Evolutionary conservation across 768 basidiomycete genomes (phyloP), one percentile per base, ranked within the genome.

Genomic region (Leccinum broughii): DNA sequence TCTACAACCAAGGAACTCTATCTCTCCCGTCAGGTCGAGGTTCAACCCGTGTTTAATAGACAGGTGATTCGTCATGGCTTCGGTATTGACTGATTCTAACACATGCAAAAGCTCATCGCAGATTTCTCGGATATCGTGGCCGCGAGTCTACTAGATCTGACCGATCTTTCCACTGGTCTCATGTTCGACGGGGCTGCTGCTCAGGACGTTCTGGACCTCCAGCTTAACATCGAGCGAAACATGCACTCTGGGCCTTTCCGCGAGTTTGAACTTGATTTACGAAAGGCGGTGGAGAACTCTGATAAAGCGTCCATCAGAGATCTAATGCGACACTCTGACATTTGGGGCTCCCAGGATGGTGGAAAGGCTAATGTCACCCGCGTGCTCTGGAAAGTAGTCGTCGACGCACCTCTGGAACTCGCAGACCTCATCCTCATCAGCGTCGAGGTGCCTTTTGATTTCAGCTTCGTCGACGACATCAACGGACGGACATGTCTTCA

Each of bases 31-130:
- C 97, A 98, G 72, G 95, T 99, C 2, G 97, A 99, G 65, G 92
- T 98, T n/a, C 97, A 98, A 68, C 97, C 95, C 1, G 94, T 95
- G 48, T 98, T 98, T 77, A 95, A 98, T 70, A 81, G 95, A 76
- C 93, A 95, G 80, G 92, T 90, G 58, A 56, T 83, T 71, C n/a
- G 35, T 46, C 54, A 8, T 37, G 28, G 26, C 57, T 55, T 54
- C 53, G 14, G 54, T 44, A 35, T 37, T 17, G 24, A 48, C 49
- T 20, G 55, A 35, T 55, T 56, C 62, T 67, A 50, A 69, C 41
- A 58, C 39, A 54, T 60, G 24, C 37, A 56, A 61, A 48, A 96
- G 88, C 90, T 98, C 70, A 95, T 99, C 57, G 92, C 95, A 57
- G 94, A 97, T 72, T 81, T 99, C 46, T 90, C 95, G 26, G 95